Evolutionary conservation across 169 alveolate genomes (phyloP), one percentile per base, ranked within the genome.

Genomic region (Pseudocohnilembus persalinus): DNA sequence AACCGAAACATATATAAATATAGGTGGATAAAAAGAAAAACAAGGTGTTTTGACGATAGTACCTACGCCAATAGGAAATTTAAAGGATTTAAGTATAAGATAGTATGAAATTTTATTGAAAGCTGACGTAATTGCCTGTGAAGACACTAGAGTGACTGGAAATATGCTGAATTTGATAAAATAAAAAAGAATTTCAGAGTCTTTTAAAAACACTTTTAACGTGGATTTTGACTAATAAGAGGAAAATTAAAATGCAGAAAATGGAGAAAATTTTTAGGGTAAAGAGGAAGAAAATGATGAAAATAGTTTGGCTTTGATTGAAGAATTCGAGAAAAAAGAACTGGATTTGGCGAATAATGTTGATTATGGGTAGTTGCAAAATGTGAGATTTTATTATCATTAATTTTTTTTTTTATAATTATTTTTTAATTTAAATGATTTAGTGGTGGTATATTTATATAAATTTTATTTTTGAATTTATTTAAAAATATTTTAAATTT

Each of bases 71-170:
- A 91, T 91, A 25, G 94, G 94, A 30, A 93, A 89, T 72, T 79
- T 91, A 27, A 85, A 88, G 28, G 96, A 93, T 84, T 78, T 89
- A 29, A 75, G 88, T 65, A n/a, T 91, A 4, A 31, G 95, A 24
- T 74, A 89, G 64, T 90, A 90, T 73, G 86, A 90, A 32, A 88
- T 93, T 29, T 82, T 93, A 0, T 63, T 87, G 31, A 34, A 76
- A 16, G 82, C 91, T n/a, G 94, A 91, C 82, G 82, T 90, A n/a
- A 84, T 89, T 28, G 96, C 95, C 16, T 89, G 95, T 81, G 93
- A 91, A 84, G 96, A 93, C 81, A 93, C 95, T 31, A 77, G 96
- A 31, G 77, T 85, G 29, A 92, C 95, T 27, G 97, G 97, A n/a
- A 83, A 84, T 33, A 79, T 93, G 31, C 74, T 93, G 20, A 90